Percentiles rank a stretch among this genome's conserved stretches.
Evolutionary conservation across 2,329 filamentous ascomycete genomes (phyloP).

Genomic region (Grosmannia clavigera): DNA sequence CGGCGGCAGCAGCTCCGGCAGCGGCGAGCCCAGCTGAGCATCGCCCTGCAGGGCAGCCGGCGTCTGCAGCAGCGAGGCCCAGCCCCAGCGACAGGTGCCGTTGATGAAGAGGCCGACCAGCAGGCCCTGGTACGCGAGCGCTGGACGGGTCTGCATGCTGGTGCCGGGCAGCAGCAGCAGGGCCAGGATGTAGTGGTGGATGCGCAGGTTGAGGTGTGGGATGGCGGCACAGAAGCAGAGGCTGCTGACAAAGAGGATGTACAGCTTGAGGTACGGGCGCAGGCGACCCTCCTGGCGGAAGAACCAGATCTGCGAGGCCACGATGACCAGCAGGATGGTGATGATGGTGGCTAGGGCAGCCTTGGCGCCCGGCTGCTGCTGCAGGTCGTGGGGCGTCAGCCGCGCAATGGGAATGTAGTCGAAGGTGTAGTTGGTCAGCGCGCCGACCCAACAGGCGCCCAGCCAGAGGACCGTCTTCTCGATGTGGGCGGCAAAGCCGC

Average conservation of each 20-base stretch:
- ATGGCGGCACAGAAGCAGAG: slow-evolving; percentile 60
- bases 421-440: slow-evolving; percentile 90
- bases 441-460: slow-evolving; percentile 80
- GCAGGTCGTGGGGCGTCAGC: slow-evolving; percentile 79
- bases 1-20: slow-evolving; percentile 41
- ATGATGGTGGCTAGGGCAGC: slow-evolving; percentile 71
- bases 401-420: slow-evolving; percentile 87
- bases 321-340: slow-evolving; percentile 53
- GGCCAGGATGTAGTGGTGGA: slow-evolving; percentile 90
- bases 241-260: slow-evolving; percentile 52
- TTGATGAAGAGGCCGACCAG: slow-evolving; percentile 88
- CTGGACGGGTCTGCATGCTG: slow-evolving; percentile 73
- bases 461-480: slow-evolving; percentile 89
- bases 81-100: slow-evolving; percentile 87
- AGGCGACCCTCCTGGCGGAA: slow-evolving; percentile 78
- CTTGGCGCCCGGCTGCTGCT: slow-evolving; percentile 79
- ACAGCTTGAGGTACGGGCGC: slow-evolving; percentile 64
- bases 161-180: slow-evolving; percentile 82
- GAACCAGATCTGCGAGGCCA: slow-evolving; percentile 67
- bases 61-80: slow-evolving; percentile 79
- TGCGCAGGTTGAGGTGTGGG: slow-evolving; percentile 68
- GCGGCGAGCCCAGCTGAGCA: slow-evolving; percentile 46
- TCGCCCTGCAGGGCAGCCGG: slow-evolving; percentile 59
- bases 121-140: slow-evolving; percentile 78
- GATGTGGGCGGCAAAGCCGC: slow-evolving; percentile 63